Conservation (phyloP, 176 grass and related monocot genomes). For the Alloteropsis semialata region DNA sequence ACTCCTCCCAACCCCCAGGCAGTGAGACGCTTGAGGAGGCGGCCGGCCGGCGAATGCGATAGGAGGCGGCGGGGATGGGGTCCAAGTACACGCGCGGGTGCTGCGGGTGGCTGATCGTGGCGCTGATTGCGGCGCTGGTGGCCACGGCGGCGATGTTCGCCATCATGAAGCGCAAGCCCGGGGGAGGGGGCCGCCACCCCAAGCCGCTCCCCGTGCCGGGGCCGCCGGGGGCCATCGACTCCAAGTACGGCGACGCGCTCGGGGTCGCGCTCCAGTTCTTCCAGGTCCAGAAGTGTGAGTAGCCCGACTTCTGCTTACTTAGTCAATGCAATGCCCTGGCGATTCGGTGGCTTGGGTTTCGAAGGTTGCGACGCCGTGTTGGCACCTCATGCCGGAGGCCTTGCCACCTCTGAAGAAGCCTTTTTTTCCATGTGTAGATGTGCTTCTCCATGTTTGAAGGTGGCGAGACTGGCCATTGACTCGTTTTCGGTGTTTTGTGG, state of each 20-base stretch:
- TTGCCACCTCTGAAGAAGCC: not conserved
- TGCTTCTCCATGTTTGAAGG: not conserved
- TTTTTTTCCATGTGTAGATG: not conserved
- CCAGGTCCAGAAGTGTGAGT: constrained; percentile 87
- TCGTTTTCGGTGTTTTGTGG: not conserved
- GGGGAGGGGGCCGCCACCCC: not conserved
- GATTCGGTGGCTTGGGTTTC: not conserved
- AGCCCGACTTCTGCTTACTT: not conserved
- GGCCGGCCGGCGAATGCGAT: constrained; percentile 25
- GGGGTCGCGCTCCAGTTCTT: constrained; percentile 92
- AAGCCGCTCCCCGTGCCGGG: constrained; percentile 88
- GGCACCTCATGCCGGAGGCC: not conserved
- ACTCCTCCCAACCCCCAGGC: not conserved
- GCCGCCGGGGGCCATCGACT: constrained; percentile 70
- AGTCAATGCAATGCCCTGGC: not conserved
- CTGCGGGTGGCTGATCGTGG: constrained; percentile 84
- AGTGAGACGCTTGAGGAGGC: not conserved
- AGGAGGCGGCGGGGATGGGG: constrained; percentile 10
- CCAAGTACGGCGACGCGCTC: constrained; percentile 87
- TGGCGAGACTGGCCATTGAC: not conserved
- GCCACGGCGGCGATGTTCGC: constrained; percentile 74
- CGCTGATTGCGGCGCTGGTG: constrained; percentile 70
- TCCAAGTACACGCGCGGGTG: constrained; percentile 67
- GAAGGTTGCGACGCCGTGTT: not conserved
- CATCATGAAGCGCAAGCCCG: constrained; percentile 68